A percentile compares a stretch with the other conserved stretches of the same genome.
These are phyloP conservation scores for Diplodia seriata DNA, from an alignment of 2,329 filamentous ascomycete genomes.

Conservation along the genomic window DNA sequence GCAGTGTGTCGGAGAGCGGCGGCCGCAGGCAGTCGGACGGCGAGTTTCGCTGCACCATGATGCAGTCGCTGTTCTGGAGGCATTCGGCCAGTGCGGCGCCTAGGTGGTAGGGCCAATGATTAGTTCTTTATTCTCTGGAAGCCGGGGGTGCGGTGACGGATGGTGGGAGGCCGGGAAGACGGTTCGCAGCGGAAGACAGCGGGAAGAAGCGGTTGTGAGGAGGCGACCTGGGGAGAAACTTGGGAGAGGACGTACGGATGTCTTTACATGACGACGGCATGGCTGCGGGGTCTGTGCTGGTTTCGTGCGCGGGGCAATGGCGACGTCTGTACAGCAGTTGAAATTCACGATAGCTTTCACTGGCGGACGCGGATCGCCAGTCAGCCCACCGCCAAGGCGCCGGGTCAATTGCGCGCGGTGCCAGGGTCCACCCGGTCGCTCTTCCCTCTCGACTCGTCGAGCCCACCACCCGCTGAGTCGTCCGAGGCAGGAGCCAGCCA, in stretches of 20 bases:
- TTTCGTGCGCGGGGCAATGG: conserved; percentile 1
- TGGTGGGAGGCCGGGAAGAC: background rate
- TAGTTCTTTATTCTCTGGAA: conserved; percentile 23
- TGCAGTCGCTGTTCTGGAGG: conserved; percentile 94
- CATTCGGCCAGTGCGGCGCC: conserved; percentile 92
- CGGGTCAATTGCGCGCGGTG: background rate
- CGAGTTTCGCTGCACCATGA: conserved; percentile 87
- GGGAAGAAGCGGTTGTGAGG: background rate
- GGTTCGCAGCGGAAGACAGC: background rate
- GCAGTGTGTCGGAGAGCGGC: conserved; percentile 81
- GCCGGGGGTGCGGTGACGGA: background rate
- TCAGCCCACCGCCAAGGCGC: background rate
- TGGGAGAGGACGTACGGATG: conserved; percentile 71
- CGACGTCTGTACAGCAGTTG: background rate
- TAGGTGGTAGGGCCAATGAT: conserved; percentile 49
- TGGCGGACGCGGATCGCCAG: background rate
- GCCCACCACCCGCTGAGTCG: background rate
- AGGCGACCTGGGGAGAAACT: background rate
- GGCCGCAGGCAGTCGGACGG: conserved; percentile 87
- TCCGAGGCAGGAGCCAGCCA: background rate
- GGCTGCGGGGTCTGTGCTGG: conserved; percentile 3
- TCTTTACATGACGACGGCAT: conserved; percentile 99
- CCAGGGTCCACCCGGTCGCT: background rate
- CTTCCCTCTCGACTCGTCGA: background rate
- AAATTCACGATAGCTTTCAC: conserved; percentile 7